These are phyloP conservation scores for Besnoitia besnoiti DNA, from an alignment of 169 alveolate species.

Conservation along the genomic window DNA sequence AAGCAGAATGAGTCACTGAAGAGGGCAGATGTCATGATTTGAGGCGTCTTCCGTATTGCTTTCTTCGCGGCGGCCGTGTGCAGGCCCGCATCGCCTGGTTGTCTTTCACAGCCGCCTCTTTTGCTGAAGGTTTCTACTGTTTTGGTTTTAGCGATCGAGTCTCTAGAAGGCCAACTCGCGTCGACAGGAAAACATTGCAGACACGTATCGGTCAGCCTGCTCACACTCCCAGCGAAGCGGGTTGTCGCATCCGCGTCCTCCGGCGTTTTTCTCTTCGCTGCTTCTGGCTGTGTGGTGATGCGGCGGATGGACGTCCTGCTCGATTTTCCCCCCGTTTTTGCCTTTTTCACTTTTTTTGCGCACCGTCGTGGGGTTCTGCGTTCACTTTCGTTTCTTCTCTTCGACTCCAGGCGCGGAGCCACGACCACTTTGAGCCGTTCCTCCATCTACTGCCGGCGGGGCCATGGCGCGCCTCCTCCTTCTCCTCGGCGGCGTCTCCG, in stretches of 20 bases:
- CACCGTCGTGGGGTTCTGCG: neutral
- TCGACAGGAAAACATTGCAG: no score
- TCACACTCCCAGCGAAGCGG: no score
- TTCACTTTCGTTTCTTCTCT: neutral
- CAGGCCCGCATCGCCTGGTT: neutral
- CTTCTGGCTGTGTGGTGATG: neutral
- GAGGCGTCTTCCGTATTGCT: no score
- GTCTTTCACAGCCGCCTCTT: neutral
- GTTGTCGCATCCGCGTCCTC: no score
- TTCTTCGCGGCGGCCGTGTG: neutral
- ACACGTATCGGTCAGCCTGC: no score
- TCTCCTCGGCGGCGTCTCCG: neutral
- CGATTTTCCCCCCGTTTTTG: neutral
- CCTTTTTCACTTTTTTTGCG: neutral
- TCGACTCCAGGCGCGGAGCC: constrained; percentile 13
- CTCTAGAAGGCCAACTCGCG: no score
- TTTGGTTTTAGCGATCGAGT: neutral
- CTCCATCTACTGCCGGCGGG: neutral
- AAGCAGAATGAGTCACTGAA: no score
- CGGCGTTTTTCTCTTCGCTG: neutral
- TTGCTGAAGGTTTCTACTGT: neutral
- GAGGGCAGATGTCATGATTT: no score
- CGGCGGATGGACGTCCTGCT: neutral
- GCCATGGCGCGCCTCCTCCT: neutral
- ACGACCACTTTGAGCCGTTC: neutral